Conservation (phyloP, 805 yeast species). For the Kodamaea jinghongensis region DNA sequence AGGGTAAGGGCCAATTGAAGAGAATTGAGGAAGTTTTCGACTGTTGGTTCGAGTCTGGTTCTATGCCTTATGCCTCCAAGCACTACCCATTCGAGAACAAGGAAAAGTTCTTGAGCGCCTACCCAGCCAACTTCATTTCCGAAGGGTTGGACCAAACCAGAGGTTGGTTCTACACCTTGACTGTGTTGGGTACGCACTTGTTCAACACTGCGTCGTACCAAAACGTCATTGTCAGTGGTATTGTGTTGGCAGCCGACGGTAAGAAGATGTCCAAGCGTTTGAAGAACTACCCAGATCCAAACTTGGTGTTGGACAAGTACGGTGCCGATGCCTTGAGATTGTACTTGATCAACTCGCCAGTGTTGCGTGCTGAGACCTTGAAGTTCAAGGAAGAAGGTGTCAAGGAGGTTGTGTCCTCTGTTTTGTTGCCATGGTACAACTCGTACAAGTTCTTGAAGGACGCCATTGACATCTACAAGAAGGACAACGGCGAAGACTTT, state of each 20-base stretch:
- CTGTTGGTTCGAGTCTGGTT: conserved; percentile 99
- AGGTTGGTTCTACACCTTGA: conserved; percentile 98
- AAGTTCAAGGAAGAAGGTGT: conserved; percentile 99
- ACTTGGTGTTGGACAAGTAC: conserved; percentile 71
- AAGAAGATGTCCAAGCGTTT: conserved; percentile 98
- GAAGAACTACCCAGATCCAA: conserved; percentile 97
- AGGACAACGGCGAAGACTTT: conserved; percentile 68
- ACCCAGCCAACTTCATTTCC: conserved; percentile 97
- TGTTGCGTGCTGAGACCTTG: conserved; percentile 92
- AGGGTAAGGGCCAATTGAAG: conserved; percentile 82
- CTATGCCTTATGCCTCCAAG: conserved; percentile 97
- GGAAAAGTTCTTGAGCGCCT: conserved; percentile 65
- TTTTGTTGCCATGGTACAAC: conserved; percentile 97
- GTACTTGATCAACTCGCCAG: conserved; percentile 96
- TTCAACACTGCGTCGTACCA: conserved; percentile 91
- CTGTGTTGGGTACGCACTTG: conserved; percentile 92
- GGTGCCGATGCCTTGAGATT: conserved; percentile 98
- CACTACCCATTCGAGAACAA: conserved; percentile 94
- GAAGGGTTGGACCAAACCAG: conserved; percentile 99
- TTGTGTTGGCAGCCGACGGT: conserved; percentile 96
- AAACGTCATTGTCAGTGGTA: conserved; percentile 94
- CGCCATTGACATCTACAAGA: conserved; percentile 80
- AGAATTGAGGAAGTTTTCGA: conserved; percentile 98
- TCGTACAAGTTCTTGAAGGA: conserved; percentile 95
- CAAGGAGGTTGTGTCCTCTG: conserved; percentile 94